Evolutionary conservation across 768 basidiomycete species (phyloP).

Genomic region (Hygrophoropsis aurantiaca): DNA sequence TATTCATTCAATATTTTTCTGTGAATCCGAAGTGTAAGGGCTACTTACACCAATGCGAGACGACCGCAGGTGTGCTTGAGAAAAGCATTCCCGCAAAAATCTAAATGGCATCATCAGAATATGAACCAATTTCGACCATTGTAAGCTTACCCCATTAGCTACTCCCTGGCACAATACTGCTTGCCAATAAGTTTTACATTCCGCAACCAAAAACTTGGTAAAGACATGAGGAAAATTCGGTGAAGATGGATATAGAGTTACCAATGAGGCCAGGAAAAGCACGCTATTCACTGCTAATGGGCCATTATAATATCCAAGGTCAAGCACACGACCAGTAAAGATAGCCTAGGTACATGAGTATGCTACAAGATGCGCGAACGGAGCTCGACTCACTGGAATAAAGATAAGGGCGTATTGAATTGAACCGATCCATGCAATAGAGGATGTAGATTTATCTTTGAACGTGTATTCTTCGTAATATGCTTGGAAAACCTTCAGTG

Average conservation of each 20-base stretch:
- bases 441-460: slow-evolving; percentile 14
- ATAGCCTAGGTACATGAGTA: slow-evolving; percentile 2
- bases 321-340: slow-evolving; percentile 10
- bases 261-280: slow-evolving; percentile 1
- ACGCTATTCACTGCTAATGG: slow-evolving; percentile 7
- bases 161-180: slow-evolving; percentile 27
- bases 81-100: slow-evolving; percentile 22
- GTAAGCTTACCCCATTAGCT: slow-evolving; percentile 18
- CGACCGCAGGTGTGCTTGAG: slow-evolving; percentile 18
- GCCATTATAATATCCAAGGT: slow-evolving; percentile 9
- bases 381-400: slow-evolving; percentile 2
- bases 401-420: slow-evolving; percentile 16
- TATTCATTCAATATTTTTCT: too few relatives aligned
- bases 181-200: slow-evolving; percentile 27
- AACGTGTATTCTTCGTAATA: slow-evolving; percentile 21
- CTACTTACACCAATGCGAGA: slow-evolving; percentile 24
- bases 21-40: not conserved
- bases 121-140: not conserved
- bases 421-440: slow-evolving; percentile 27
- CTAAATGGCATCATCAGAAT: slow-evolving; percentile 6
- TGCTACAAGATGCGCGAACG: too few relatives aligned
- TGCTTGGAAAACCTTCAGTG: slow-evolving; percentile 15
- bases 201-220: slow-evolving; percentile 24
- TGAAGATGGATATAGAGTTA: not conserved
- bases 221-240: too few relatives aligned